These are phyloP conservation scores for Plasmodium blacklocki DNA, from an alignment of 169 alveolate genomes.

Conservation along the genomic window DNA sequence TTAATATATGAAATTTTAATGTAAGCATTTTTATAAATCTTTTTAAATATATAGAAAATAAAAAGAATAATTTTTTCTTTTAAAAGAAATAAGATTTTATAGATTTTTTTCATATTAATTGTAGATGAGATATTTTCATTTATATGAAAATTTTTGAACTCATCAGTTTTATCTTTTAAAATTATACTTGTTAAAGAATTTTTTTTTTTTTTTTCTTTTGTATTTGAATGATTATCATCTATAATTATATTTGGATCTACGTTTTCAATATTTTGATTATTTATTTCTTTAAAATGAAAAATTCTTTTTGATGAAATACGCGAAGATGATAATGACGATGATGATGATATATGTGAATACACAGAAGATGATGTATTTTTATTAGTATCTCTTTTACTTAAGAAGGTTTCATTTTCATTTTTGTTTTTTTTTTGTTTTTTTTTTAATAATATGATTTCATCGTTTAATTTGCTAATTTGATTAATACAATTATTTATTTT, in stretches of 20 bases:
- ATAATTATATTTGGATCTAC: too few species aligned
- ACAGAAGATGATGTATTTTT: neutral
- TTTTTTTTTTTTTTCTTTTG: too few species aligned
- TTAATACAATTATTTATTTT: slow-evolving; percentile 26
- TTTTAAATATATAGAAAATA: slow-evolving; percentile 12
- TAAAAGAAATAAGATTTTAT: slow-evolving; percentile 9
- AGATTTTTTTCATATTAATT: neutral
- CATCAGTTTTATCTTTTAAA: too few species aligned
- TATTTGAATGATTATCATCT: too few species aligned
- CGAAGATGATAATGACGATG: too few species aligned
- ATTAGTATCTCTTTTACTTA: too few species aligned
- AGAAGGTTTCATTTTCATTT: too few species aligned
- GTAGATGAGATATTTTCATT: neutral
- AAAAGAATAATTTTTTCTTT: slow-evolving; percentile 19
- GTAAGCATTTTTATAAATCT: neutral
- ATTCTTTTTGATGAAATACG: too few species aligned
- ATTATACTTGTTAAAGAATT: too few species aligned
- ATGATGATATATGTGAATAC: neutral
- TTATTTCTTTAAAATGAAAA: too few species aligned
- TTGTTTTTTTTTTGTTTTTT: neutral
- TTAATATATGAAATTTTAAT: slow-evolving; percentile 17
- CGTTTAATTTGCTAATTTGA: slow-evolving; percentile 16
- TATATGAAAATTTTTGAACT: neutral
- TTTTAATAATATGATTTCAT: slow-evolving; percentile 25
- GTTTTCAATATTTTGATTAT: too few species aligned